Evolutionary conservation across 176 grass and related monocot genomes (phyloP).

Genomic region (Saccharum spontaneum): DNA sequence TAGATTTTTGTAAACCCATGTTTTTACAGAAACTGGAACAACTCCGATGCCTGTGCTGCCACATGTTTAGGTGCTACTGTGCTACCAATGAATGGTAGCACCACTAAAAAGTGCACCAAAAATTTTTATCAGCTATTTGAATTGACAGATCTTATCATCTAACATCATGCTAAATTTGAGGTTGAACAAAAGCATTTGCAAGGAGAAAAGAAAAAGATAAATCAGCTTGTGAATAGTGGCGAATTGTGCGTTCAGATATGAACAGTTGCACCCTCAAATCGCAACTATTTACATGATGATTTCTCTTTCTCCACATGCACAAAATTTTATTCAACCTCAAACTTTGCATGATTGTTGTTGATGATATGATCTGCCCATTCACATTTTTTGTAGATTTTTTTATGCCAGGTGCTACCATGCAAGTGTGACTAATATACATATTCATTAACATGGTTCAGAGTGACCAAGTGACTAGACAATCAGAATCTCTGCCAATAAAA

Average conservation of each 20-base stretch:
- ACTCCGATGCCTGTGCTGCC: not conserved
- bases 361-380: not conserved
- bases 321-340: not conserved
- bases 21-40: not conserved
- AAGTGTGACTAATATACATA: not conserved
- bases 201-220: not conserved
- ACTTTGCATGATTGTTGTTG: not conserved
- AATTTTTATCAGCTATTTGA: not conserved
- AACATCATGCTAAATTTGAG: not conserved
- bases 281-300: not conserved
- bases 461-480: not conserved
- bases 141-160: not conserved
- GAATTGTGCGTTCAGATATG: not conserved
- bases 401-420: not conserved
- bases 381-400: not conserved
- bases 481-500: not conserved
- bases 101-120: not conserved
- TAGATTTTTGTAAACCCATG: conserved; percentile 6
- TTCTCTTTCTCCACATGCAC: not conserved
- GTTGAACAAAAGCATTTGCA: not conserved
- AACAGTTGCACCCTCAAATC: not conserved
- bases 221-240: not conserved
- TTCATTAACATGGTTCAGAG: conserved; percentile 10
- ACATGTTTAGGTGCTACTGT: not conserved
- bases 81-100: not conserved